Conservation (phyloP, 495 filamentous ascomycete genomes). For the Aspergillus nidulans region DNA sequence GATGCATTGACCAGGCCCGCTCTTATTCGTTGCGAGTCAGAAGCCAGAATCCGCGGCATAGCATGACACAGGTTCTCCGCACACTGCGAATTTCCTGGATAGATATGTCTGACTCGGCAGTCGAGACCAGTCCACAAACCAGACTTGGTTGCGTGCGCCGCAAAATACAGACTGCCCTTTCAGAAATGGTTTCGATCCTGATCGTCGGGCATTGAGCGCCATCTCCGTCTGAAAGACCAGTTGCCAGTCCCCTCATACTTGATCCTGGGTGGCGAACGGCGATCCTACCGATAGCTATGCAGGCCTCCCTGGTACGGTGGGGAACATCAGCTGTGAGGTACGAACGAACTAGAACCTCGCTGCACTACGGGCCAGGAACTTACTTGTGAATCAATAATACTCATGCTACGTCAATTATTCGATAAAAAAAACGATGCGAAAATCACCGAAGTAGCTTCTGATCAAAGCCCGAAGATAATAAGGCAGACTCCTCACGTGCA, state of each 20-base stretch:
- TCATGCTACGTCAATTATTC: neutral
- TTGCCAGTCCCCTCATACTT: neutral
- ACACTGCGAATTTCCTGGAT: neutral
- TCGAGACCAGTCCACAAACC: neutral
- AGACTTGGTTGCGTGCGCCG: neutral
- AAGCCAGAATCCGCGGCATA: slow-evolving; percentile 1
- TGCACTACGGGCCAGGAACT: neutral
- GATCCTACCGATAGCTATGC: neutral
- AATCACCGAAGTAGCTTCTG: neutral
- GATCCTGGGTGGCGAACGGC: neutral
- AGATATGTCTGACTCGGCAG: neutral
- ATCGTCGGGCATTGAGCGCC: neutral
- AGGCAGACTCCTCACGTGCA: slow-evolving; percentile 8
- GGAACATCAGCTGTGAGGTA: neutral
- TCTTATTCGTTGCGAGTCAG: slow-evolving; percentile 4
- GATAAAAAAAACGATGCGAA: neutral
- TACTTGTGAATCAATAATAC: neutral
- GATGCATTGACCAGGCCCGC: neutral
- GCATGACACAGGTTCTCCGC: slow-evolving; percentile 5
- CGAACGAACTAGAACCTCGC: neutral
- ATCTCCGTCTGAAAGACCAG: neutral
- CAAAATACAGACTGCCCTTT: neutral
- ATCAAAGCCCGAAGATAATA: neutral
- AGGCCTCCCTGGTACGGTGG: neutral
- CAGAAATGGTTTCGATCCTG: neutral